These are phyloP conservation scores for Aspergillus novoparasiticus DNA, from an alignment of 2,329 filamentous ascomycete genomes.

Conservation along the genomic window DNA sequence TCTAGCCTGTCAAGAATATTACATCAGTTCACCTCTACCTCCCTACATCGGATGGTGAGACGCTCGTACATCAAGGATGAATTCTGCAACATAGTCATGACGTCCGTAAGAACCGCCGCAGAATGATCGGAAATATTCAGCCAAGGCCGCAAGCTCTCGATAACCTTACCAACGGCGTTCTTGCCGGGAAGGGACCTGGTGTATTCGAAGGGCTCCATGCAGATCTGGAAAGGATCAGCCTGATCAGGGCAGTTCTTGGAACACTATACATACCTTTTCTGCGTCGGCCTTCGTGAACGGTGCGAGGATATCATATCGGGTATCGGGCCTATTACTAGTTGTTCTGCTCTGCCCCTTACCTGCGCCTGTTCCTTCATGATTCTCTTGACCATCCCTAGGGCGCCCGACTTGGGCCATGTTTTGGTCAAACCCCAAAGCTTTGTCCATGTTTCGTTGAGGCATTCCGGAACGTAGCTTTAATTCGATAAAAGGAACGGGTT, in stretches of 20 bases:
- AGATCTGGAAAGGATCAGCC: neutral
- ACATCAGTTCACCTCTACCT: too few relatives aligned
- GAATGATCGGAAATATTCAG: slow-evolving; percentile 1
- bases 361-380: neutral
- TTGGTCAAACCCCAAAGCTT: too few relatives aligned
- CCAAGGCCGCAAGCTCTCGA: slow-evolving; percentile 7
- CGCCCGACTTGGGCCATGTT: too few relatives aligned
- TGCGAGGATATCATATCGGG: neutral
- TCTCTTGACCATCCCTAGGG: too few relatives aligned
- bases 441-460: too few relatives aligned
- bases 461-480: neutral
- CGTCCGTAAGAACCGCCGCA: neutral
- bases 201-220: slow-evolving; percentile 9
- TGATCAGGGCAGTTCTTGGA: too few relatives aligned
- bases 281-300: neutral
- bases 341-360: neutral
- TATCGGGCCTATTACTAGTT: too few relatives aligned
- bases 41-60: accelerated
- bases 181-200: slow-evolving; percentile 13
- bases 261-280: neutral
- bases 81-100: slow-evolving; percentile 9
- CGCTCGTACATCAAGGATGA: slow-evolving; percentile 6
- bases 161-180: slow-evolving; percentile 9
- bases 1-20: slow-evolving; percentile 33
- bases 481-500: too few relatives aligned